Base-by-base conservation (phyloP, 2,329 filamentous ascomycete species). In the Aspergillus sp. region DNA sequence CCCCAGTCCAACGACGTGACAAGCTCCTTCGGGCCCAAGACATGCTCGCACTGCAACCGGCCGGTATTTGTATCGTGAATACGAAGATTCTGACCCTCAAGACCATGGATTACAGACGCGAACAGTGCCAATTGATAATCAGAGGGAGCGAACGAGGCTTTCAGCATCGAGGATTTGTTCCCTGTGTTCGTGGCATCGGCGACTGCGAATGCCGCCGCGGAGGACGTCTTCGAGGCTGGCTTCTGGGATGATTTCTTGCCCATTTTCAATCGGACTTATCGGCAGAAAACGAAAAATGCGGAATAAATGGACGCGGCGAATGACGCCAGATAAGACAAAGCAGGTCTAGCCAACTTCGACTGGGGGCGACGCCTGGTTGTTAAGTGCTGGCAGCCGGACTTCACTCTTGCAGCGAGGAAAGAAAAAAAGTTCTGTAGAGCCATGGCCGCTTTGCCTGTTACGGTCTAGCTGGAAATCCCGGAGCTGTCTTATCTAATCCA, bases 1-100 rank as follows among this genome's bases (percentile, higher is more conserved):
- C 80, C 80, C 80, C 80, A 83, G 48, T 81, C 78, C 48, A 83
- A 68, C 17, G 78, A 82, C 7, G 78, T 81, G 56, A 82, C 73
- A 4, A 69, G 72, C 57, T 79, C 75, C 61, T 77, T 79, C 27
- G 79, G 74, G 49, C 72, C 75, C 57, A 80, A 68, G 7, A 75
- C 73, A 73, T 82, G 75, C 65, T 82, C 80, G 65, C 79, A 82
- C 57, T 78, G 78, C 62, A 82, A 71, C 39, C 77, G 76, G 48
- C 78, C 79, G 40, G 79, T 81, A 56, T 70, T 74, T 42, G 78
- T 79, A 62, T 82, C 79, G 68, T 83, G 80, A 52, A 82, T 79
- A 57, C 80, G 78, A 53, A 83, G 70, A 61, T 81, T 79, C 61
- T 82, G 79, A 47, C 76, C 77, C 68, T 81, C 80, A 34, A 82